A percentile compares a stretch with the other conserved stretches of the same genome.
Conservation (phyloP, 2,329 filamentous ascomycete genomes). For the Hymenoscyphus occultus region DNA sequence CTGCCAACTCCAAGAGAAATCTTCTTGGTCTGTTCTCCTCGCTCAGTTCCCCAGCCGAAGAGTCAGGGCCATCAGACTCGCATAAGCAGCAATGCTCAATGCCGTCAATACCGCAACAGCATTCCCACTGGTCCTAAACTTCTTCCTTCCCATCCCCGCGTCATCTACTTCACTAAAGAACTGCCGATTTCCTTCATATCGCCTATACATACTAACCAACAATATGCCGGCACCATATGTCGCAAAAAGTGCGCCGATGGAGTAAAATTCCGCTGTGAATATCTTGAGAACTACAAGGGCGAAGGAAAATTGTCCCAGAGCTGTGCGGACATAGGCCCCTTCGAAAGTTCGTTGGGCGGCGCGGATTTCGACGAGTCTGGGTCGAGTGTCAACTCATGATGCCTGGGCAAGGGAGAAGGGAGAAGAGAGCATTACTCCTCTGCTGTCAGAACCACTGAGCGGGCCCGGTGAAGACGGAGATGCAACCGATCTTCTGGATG, state of each 20-base stretch:
- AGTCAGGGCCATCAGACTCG: conserved; percentile 54
- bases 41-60: conserved; percentile 38
- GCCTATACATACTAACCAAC: conserved; percentile 77
- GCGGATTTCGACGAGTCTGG: conserved; percentile 81
- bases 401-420: conserved; percentile 6
- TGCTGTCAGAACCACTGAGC: conserved; percentile 76
- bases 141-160: conserved; percentile 46
- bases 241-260: conserved; percentile 93
- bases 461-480: conserved; percentile 77
- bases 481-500: conserved; percentile 72
- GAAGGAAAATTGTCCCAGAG: conserved; percentile 92
- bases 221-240: conserved; percentile 85
- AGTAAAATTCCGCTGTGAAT: conserved; percentile 95
- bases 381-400: not conserved
- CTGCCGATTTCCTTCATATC: conserved; percentile 88
- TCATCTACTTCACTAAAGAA: conserved; percentile 65
- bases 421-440: conserved; percentile 51
- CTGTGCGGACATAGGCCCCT: conserved; percentile 93
- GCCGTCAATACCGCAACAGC: conserved; percentile 56
- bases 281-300: conserved; percentile 93
- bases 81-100: conserved; percentile 57
- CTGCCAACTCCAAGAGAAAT: too few species aligned
- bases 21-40: not conserved
- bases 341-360: conserved; percentile 96
- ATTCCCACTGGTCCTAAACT: conserved; percentile 63